A percentile compares a stretch with the other conserved stretches of the same genome.
Evolutionary conservation across 2,329 filamentous ascomycete genomes (phyloP).

Genomic region (Xylogone sp.): DNA sequence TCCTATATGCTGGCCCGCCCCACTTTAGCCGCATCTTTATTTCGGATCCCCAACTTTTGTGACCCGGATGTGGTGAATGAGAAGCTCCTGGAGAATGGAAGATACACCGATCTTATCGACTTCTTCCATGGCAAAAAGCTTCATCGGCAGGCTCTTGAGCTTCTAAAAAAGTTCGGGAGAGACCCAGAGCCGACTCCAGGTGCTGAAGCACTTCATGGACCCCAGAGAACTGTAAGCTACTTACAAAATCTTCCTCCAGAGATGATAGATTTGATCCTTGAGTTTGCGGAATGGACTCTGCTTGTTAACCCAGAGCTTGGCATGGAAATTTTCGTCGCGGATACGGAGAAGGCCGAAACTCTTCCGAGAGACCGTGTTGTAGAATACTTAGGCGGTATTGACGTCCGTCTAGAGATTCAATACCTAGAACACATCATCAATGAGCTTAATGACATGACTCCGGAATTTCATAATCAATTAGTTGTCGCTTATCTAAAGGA

Average conservation of each 20-base stretch:
- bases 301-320: conserved; percentile 67
- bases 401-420: conserved; percentile 66
- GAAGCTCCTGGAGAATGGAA: conserved; percentile 79
- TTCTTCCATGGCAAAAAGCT: conserved; percentile 95
- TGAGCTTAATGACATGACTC: conserved; percentile 79
- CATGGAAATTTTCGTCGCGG: conserved; percentile 90
- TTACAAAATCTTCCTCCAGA: conserved; percentile 85
- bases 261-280: conserved; percentile 84
- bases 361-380: conserved; percentile 75
- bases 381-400: conserved; percentile 67
- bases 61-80: conserved; percentile 94
- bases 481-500: conserved; percentile 66
- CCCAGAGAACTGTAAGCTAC: conserved; percentile 80
- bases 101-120: conserved; percentile 93
- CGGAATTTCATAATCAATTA: conserved; percentile 82
- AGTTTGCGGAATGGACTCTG: conserved; percentile 88
- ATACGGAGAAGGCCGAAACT: conserved; percentile 92
- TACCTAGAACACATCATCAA: conserved; percentile 91
- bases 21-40: conserved; percentile 79
- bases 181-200: conserved; percentile 46
- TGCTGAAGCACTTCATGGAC: conserved; percentile 65
- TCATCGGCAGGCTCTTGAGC: conserved; percentile 79
- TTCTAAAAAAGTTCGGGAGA: conserved; percentile 77
- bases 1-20: conserved; percentile 93
- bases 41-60: conserved; percentile 95